Evolutionary conservation across 495 filamentous ascomycete species (phyloP), one percentile per base, ranked within the genome.

Genomic region (Penicillium lagena): DNA sequence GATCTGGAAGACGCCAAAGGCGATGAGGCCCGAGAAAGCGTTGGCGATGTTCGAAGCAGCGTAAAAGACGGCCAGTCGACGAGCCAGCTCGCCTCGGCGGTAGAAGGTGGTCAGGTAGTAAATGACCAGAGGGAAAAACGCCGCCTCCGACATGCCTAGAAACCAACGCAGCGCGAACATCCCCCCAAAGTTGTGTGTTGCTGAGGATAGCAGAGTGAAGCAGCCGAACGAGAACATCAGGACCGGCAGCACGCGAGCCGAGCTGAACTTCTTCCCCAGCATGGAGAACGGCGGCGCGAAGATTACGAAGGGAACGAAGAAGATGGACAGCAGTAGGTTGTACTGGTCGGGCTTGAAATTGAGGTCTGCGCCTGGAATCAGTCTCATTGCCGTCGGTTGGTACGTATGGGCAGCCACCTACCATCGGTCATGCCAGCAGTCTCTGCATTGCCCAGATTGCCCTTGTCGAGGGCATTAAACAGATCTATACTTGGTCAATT

Each of bases 1-100:
- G 54, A 89, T 89, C 42, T 82, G 86, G 60, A 90, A 88, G 4
- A 87, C 80, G 1, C 83, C 86, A 42, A 85, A 89, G 0, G 86
- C 80, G 13, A 91, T 71, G 1, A 90, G 68, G 7, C 86, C 86
- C 2, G 78, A 77, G 54, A 89, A 89, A 15, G 85, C 87, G 36
- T 77, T 80, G 22, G 85, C 86, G 38, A 90, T 83, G 45, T 79
- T 85, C 29, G 78, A 81, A 0, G 83, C 85, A 0, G 85, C 86
- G 56, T 89, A 90, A 70, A 90, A 90, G 52, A 90, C 71, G 31
- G 83, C 83, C 1, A 90, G 73, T 4, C 86, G 82, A 13, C 85
- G 70, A 7, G 85, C 86, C 8, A 90, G 70, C 55, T 90, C 86
- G n/a, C 79, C 78, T 31, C 86, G 79, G 15, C 82, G 78, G 52